Evolutionary conservation across 139 green algal genomes (phyloP).

Genomic region (Chlamydomonas sphaeroides): DNA sequence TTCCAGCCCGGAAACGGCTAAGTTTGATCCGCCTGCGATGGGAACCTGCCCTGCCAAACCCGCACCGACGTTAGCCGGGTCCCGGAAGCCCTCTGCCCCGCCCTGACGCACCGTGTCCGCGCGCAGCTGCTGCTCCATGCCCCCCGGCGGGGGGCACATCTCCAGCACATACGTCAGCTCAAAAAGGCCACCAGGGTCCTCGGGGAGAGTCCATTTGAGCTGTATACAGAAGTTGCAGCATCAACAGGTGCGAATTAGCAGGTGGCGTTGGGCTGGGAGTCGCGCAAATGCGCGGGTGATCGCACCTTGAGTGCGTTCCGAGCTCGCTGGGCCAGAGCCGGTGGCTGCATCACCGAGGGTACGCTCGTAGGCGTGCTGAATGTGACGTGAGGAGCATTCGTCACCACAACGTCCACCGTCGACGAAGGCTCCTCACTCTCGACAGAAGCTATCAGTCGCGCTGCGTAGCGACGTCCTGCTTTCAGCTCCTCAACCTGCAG

Average conservation of each 20-base stretch:
- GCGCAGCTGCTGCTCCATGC: conserved; percentile 34
- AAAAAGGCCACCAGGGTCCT: conserved; percentile 73
- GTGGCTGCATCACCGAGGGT: conserved; percentile 54
- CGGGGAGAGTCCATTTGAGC: conserved; percentile 73
- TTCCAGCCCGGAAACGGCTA: too few species aligned
- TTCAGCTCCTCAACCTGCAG: conserved; percentile 25
- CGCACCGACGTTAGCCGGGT: too few species aligned
- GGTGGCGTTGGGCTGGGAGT: too few species aligned
- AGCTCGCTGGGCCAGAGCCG: conserved; percentile 49
- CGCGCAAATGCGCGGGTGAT: too few species aligned
- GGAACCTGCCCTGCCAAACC: too few species aligned
- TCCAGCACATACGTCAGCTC: conserved; percentile 61
- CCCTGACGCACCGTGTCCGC: too few species aligned
- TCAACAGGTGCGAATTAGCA: too few species aligned
- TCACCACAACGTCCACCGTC: conserved; percentile 35
- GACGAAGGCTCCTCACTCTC: neutral
- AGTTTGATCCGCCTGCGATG: too few species aligned
- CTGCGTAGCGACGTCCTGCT: conserved; percentile 17
- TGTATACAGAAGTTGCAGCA: too few species aligned
- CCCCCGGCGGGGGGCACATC: conserved; percentile 54
- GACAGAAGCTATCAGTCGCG: neutral
- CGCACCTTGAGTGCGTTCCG: conserved; percentile 67
- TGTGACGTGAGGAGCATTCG: conserved; percentile 44
- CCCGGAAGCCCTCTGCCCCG: too few species aligned
- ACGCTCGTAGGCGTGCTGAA: conserved; percentile 59